Percentiles rank a stretch among this genome's conserved stretches.
Evolutionary conservation across 176 grass and related monocot species (phyloP).

Genomic region (Poa pratensis): DNA sequence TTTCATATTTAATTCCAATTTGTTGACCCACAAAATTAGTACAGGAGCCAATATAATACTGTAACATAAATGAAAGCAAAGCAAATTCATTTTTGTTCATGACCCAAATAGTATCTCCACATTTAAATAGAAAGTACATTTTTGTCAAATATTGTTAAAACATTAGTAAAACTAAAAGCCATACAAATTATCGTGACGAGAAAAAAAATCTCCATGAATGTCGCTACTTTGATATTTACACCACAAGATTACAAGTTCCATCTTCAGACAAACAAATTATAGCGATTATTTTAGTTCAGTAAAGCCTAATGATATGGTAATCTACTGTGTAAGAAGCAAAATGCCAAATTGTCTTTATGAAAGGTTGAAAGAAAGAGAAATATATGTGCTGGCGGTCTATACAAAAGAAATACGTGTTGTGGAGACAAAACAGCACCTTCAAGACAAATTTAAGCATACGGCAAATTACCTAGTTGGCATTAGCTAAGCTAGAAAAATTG

Average conservation of each 20-base stretch:
- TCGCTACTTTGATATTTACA: background rate
- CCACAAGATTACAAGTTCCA: slow-evolving; percentile 7
- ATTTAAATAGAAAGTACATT: background rate
- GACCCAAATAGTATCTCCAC: background rate
- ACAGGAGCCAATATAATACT: background rate
- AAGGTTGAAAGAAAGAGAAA: background rate
- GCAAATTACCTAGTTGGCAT: background rate
- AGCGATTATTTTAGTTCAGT: slow-evolving; percentile 7
- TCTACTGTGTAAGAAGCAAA: background rate
- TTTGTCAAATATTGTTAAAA: slow-evolving; percentile 11
- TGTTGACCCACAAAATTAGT: background rate
- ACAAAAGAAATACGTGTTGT: background rate
- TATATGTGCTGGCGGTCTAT: background rate
- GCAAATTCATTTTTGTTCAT: slow-evolving; percentile 11
- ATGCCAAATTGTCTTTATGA: background rate
- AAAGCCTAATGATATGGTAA: background rate
- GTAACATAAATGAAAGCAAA: background rate
- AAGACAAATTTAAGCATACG: slow-evolving; percentile 9
- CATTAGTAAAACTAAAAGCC: background rate
- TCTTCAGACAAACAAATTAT: slow-evolving; percentile 22
- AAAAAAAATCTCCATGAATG: background rate
- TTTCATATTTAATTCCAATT: background rate
- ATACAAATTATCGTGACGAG: background rate
- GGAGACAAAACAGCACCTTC: background rate
- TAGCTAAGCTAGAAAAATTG: background rate